phyloP scores from a whole-genome alignment of 139 green algal species.

The Haematococcus lacustris region DNA sequence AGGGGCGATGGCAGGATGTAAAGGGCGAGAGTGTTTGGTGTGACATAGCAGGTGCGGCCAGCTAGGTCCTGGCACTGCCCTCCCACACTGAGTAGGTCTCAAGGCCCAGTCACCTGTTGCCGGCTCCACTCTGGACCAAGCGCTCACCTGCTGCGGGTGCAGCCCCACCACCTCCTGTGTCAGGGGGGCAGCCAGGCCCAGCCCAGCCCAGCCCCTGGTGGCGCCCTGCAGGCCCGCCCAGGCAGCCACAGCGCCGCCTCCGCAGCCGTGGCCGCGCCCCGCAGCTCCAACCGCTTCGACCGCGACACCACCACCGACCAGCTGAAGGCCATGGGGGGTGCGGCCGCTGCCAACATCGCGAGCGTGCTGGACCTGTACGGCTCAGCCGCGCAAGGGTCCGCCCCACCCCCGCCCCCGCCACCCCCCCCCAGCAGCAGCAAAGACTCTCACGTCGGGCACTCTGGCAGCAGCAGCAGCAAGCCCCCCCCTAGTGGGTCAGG shows the following conservation, averaged over 20 bases:
- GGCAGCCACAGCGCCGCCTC: too few species aligned
- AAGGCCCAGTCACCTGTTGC: neutral
- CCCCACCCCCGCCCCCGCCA: slow-evolving; percentile 7
- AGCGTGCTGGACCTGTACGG: slow-evolving; percentile 27
- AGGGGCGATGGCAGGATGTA: neutral
- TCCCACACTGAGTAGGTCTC: too few species aligned
- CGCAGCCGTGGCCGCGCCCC: slow-evolving; percentile 7
- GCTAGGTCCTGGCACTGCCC: too few species aligned
- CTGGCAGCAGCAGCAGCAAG: slow-evolving; percentile 13
- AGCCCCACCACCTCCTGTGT: neutral
- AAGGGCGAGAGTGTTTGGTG: neutral
- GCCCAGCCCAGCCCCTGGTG: neutral
- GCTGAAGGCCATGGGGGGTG: slow-evolving; percentile 26
- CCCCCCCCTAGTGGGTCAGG: too few species aligned
- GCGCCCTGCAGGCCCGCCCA: too few species aligned
- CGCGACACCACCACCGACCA: slow-evolving; percentile 25
- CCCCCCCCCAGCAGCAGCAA: slow-evolving; percentile 3
- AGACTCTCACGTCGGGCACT: too few species aligned
- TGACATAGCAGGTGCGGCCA: neutral
- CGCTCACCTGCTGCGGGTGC: neutral
- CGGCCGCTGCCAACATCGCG: neutral
- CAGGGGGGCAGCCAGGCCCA: neutral
- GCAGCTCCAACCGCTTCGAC: slow-evolving; percentile 35
- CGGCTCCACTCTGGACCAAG: neutral
- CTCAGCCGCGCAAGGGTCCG: slow-evolving; percentile 1